phyloP scores from a whole-genome alignment of 2,329 filamentous ascomycete species.

The Fusarium algeriense region DNA sequence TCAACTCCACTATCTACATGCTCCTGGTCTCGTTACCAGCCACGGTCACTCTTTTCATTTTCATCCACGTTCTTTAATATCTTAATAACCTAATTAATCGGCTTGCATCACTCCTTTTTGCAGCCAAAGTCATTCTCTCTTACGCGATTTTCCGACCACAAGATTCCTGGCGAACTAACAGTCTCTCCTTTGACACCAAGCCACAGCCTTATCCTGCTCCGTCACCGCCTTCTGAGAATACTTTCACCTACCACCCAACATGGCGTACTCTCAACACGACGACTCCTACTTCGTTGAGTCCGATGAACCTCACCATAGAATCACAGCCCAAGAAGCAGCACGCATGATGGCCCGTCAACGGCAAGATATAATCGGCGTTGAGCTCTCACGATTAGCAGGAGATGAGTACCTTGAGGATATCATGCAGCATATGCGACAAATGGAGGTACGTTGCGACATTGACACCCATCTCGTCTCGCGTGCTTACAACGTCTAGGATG shows the following conservation, averaged over 20 bases:
- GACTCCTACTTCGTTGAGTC: conserved; percentile 68
- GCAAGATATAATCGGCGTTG: conserved; percentile 89
- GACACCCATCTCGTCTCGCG: not conserved
- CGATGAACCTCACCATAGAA: conserved; percentile 66
- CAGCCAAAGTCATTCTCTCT: conserved; percentile 50
- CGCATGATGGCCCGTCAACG: conserved; percentile 83
- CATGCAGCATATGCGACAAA: conserved; percentile 91
- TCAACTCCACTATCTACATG: conserved; percentile 55
- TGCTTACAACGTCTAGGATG: conserved; percentile 63
- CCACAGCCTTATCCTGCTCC: conserved; percentile 42
- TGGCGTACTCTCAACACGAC: conserved; percentile 60
- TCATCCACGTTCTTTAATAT: conserved; percentile 70
- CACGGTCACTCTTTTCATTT: conserved; percentile 69
- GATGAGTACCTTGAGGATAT: conserved; percentile 97
- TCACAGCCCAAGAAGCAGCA: conserved; percentile 79
- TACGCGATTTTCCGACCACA: conserved; percentile 57
- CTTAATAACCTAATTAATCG: conserved; percentile 64
- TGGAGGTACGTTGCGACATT: conserved; percentile 76
- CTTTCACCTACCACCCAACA: conserved; percentile 52
- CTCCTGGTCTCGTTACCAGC: conserved; percentile 61
- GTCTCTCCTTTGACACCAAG: conserved; percentile 58
- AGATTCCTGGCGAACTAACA: conserved; percentile 67
- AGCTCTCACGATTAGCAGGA: conserved; percentile 85
- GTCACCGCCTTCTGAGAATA: conserved; percentile 23
- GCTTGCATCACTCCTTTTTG: conserved; percentile 53